These are phyloP conservation scores for Firmiana major DNA, from an alignment of 345 rosid genomes.

Conservation along the genomic window DNA sequence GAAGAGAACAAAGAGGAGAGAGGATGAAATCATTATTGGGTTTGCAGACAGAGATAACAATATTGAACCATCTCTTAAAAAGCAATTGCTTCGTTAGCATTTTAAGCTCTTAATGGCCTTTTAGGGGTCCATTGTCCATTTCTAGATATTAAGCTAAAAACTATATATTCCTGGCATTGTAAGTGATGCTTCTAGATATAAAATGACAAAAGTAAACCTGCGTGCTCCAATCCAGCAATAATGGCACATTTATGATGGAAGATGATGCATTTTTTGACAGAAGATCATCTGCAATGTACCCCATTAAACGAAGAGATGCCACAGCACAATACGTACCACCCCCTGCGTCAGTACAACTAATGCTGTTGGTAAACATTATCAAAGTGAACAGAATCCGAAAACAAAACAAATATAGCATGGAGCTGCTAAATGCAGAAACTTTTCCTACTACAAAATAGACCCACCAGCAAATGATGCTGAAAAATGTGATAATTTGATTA, in stretches of 20 bases:
- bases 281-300: conserved; percentile 62
- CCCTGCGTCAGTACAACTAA: conserved; percentile 66
- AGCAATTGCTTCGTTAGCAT: not conserved
- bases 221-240: conserved; percentile 71
- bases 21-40: not conserved
- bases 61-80: not conserved
- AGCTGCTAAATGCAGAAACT: not conserved
- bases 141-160: conserved; percentile 5
- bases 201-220: conserved; percentile 42
- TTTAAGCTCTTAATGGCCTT: conserved; percentile 3
- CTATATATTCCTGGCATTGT: not conserved
- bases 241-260: conserved; percentile 43
- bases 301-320: conserved; percentile 85
- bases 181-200: conserved; percentile 9
- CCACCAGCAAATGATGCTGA: not conserved
- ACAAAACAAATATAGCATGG: not conserved
- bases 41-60: not conserved
- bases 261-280: conserved; percentile 38
- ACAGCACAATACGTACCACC: conserved; percentile 94
- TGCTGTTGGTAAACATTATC: conserved; percentile 33
- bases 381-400: not conserved
- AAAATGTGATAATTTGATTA: not conserved
- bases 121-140: not conserved
- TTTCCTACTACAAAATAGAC: not conserved
- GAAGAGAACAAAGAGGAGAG: conserved; percentile 7